These are phyloP conservation scores for Rhodotorula taiwanensis DNA, from an alignment of 768 basidiomycete species.

Conservation along the genomic window DNA sequence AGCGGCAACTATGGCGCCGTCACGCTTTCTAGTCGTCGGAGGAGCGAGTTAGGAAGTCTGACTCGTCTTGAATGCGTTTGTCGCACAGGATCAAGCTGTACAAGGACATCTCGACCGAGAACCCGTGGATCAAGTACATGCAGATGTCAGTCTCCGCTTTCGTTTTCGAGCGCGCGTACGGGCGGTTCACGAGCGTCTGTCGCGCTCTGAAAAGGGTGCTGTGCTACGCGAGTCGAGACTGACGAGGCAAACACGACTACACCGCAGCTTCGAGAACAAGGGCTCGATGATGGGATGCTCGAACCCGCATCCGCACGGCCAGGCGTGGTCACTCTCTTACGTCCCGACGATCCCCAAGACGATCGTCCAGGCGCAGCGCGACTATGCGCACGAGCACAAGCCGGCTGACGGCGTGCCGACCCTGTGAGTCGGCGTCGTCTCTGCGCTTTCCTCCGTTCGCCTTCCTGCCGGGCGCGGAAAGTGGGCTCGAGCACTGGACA, in stretches of 20 bases:
- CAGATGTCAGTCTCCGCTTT: conserved; percentile 35
- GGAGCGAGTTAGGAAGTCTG: conserved; percentile 51
- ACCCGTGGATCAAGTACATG: conserved; percentile 40
- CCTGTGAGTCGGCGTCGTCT: conserved; percentile 15
- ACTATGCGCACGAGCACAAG: conserved; percentile 18
- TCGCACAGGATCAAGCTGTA: conserved; percentile 39
- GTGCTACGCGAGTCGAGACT: too few species aligned
- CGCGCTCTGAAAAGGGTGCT: neutral
- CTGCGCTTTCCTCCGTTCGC: neutral
- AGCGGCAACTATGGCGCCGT: too few species aligned
- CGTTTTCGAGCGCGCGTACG: neutral
- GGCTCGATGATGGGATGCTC: conserved; percentile 92
- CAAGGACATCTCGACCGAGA: conserved; percentile 29
- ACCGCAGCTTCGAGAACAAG: conserved; percentile 59
- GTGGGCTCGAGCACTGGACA: too few species aligned
- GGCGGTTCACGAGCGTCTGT: neutral
- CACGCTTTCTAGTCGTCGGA: conserved; percentile 21
- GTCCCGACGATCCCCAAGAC: conserved; percentile 58
- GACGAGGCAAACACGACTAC: neutral
- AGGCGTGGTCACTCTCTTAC: conserved; percentile 55
- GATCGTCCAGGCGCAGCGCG: conserved; percentile 30
- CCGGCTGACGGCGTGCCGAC: conserved; percentile 12
- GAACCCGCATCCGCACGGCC: conserved; percentile 89
- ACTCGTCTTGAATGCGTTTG: neutral
- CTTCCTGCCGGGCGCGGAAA: too few species aligned